Conservation (phyloP, 805 yeast genomes). For the Candida boidinii region DNA sequence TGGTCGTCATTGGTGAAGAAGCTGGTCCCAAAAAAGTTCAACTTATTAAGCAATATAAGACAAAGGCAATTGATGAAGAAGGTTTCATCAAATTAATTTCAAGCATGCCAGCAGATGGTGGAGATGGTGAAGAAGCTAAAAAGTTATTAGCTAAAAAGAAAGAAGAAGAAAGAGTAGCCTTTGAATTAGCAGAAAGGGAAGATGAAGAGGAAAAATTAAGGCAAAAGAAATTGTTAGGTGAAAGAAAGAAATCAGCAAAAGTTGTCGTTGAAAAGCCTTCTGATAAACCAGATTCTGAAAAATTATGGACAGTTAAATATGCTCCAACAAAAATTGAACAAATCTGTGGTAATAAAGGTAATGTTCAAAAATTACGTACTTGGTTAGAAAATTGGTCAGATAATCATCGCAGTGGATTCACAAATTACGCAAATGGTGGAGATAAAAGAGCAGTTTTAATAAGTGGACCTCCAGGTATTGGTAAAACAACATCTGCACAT, state of each 20-base stretch:
- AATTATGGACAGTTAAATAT: conserved; percentile 87
- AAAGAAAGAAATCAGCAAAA: conserved; percentile 8
- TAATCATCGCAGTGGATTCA: conserved; percentile 46
- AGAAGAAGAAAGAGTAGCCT: conserved; percentile 52
- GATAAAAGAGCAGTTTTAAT: conserved; percentile 65
- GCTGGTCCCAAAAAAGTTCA: conserved; percentile 95
- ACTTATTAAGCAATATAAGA: conserved; percentile 61
- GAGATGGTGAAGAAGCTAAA: conserved; percentile 70
- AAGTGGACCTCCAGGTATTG: conserved; percentile 84
- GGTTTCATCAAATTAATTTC: conserved; percentile 71
- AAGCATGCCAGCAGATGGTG: conserved; percentile 89
- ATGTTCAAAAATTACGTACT: conserved; percentile 49
- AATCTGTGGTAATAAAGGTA: conserved; percentile 85
- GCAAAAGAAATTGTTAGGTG: conserved; percentile 16
- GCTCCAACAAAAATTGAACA: conserved; percentile 75
- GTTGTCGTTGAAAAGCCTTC: conserved; percentile 20
- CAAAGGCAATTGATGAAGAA: conserved; percentile 79
- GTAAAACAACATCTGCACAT: conserved; percentile 79
- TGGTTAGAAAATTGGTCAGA: conserved; percentile 80
- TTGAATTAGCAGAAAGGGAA: conserved; percentile 43
- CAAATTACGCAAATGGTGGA: conserved; percentile 55
- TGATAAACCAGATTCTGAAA: conserved; percentile 43
- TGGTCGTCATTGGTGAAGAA: conserved; percentile 88
- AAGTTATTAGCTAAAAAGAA: conserved; percentile 62
- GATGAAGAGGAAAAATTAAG: conserved; percentile 30